phyloP scores from a whole-genome alignment of 805 yeast genomes.

The Wickerhamomyces pijperi region DNA sequence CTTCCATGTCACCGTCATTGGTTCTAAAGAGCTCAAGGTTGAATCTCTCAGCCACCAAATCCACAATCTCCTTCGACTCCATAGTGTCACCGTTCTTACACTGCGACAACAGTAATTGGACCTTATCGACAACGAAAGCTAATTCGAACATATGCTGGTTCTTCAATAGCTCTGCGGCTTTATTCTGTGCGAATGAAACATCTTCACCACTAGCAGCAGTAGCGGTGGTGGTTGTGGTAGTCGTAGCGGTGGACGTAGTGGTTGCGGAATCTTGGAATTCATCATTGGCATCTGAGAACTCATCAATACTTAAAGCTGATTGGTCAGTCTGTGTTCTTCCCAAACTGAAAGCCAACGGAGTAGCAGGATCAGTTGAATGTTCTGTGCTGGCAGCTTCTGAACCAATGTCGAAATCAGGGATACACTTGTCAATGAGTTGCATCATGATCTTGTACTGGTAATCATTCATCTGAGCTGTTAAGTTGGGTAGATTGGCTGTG shows the following conservation, averaged over 20 bases:
- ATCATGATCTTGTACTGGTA: conserved; percentile 83
- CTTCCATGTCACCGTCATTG: conserved; percentile 41
- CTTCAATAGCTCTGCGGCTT: neutral
- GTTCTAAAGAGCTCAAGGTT: conserved; percentile 50
- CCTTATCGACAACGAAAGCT: conserved; percentile 53
- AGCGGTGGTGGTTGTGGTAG: neutral
- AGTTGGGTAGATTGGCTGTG: conserved; percentile 65
- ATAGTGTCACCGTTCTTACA: conserved; percentile 54
- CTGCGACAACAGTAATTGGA: conserved; percentile 51
- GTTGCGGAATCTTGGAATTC: conserved; percentile 4
- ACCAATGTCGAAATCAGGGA: conserved; percentile 34
- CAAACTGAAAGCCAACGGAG: conserved; percentile 9
- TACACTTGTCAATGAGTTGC: conserved; percentile 58
- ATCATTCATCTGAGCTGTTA: conserved; percentile 69
- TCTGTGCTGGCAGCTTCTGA: neutral
- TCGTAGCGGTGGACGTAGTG: too few species aligned
- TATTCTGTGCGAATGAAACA: neutral
- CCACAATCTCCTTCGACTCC: conserved; percentile 58
- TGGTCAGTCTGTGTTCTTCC: conserved; percentile 1
- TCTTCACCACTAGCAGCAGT: neutral
- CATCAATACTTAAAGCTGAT: conserved; percentile 7
- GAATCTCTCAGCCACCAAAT: conserved; percentile 58
- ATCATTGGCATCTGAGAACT: conserved; percentile 3
- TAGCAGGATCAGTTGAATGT: conserved; percentile 23
- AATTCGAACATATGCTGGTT: conserved; percentile 64